Conservation (phyloP, 2,329 filamentous ascomycete species). For the Diaporthe caulivora region DNA sequence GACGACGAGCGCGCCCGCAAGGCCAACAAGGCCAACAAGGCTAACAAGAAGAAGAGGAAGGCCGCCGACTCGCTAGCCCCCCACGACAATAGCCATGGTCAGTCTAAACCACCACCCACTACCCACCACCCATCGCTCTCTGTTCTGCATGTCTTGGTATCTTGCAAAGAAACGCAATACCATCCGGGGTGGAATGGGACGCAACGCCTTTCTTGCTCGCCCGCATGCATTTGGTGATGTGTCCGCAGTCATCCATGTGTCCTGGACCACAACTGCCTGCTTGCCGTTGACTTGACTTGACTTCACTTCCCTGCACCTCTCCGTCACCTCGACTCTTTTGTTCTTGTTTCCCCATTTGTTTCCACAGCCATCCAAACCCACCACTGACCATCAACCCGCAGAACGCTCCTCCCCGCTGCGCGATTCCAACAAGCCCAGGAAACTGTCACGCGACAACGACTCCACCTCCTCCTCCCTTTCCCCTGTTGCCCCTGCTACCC, state of each 20-base stretch:
- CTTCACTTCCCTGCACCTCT: background rate
- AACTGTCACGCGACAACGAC: constrained; percentile 64
- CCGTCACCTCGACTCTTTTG: background rate
- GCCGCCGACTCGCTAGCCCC: constrained; percentile 71
- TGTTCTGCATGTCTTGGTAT: no score
- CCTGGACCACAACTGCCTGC: background rate
- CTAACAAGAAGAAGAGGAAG: constrained; percentile 86
- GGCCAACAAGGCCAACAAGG: constrained; percentile 64
- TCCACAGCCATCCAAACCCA: background rate
- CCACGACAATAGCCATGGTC: constrained; percentile 60
- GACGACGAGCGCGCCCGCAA: constrained; percentile 63
- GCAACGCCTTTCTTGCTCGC: background rate
- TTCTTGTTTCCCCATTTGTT: background rate
- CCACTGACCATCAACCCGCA: constrained; percentile 46
- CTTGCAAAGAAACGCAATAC: background rate
- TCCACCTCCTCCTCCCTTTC: constrained; percentile 72
- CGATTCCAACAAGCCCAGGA: constrained; percentile 63
- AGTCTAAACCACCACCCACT: constrained; percentile 38
- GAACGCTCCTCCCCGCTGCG: constrained; percentile 67
- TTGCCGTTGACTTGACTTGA: background rate
- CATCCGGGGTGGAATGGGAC: no score
- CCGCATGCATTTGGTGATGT: background rate
- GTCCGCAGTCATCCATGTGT: background rate
- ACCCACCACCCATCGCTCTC: no score
- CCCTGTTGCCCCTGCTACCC: constrained; percentile 63